Evolutionary conservation across 2,329 filamentous ascomycete genomes (phyloP).

Genomic region (Endoconidiophora laricicola): DNA sequence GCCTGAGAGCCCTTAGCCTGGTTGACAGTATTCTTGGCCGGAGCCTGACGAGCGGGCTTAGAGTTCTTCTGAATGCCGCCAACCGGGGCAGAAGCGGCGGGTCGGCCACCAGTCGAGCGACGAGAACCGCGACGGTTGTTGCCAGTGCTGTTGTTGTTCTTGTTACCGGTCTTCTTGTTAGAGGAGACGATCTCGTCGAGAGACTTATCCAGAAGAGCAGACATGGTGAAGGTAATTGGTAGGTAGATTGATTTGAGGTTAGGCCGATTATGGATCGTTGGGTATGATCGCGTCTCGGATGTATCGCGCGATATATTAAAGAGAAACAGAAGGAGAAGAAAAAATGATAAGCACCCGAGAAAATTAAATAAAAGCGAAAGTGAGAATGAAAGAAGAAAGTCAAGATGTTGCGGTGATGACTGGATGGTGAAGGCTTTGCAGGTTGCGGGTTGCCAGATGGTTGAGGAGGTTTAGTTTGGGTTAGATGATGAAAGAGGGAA

Average conservation of each 20-base stretch:
- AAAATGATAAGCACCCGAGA: not conserved
- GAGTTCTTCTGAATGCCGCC: slow-evolving; percentile 74
- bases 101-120: slow-evolving; percentile 32
- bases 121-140: slow-evolving; percentile 34
- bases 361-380: slow-evolving; percentile 3
- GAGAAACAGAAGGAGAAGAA: not conserved
- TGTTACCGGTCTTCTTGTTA: slow-evolving; percentile 42
- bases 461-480: slow-evolving; percentile 4
- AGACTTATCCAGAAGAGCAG: slow-evolving; percentile 89
- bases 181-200: slow-evolving; percentile 93
- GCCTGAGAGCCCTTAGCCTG: slow-evolving; percentile 30
- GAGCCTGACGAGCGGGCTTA: slow-evolving; percentile 40
- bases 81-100: slow-evolving; percentile 49
- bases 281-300: not conserved
- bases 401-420: slow-evolving; percentile 10
- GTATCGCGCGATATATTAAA: not conserved
- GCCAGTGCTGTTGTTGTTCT: slow-evolving; percentile 27
- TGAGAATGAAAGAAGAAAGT: not conserved
- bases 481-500: slow-evolving; percentile 8
- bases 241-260: slow-evolving; percentile 10
- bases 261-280: not conserved
- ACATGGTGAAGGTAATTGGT: slow-evolving; percentile 42
- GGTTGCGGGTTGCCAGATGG: slow-evolving; percentile 8
- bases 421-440: slow-evolving; percentile 11
- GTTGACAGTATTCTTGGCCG: slow-evolving; percentile 31